Evolutionary conservation across 2,329 filamentous ascomycete genomes (phyloP).

Genomic region (Calonectria hawksworthii): DNA sequence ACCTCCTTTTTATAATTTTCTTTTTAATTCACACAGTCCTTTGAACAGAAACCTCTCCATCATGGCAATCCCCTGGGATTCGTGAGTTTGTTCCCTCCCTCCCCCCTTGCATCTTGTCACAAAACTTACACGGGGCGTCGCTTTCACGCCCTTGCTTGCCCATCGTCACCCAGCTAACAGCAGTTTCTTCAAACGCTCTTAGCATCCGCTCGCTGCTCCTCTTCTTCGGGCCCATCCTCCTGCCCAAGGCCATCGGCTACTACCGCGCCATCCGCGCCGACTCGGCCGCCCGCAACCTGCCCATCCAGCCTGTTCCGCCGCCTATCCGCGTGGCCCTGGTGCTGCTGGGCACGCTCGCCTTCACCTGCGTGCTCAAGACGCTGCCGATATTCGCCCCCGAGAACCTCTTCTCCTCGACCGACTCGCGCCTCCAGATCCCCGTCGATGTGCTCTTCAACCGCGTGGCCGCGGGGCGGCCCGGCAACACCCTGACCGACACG

Average conservation of each 20-base stretch:
- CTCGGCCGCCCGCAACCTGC: slow-evolving; percentile 58
- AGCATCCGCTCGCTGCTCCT: slow-evolving; percentile 69
- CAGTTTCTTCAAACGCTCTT: background rate
- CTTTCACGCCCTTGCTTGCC: too few species aligned
- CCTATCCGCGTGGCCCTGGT: slow-evolving; percentile 70
- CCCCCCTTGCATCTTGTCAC: background rate
- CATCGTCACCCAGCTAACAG: background rate
- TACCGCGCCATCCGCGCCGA: slow-evolving; percentile 69
- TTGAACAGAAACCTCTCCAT: slow-evolving; percentile 23
- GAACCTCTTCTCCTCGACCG: slow-evolving; percentile 85
- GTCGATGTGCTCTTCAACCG: slow-evolving; percentile 87
- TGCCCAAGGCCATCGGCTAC: slow-evolving; percentile 75
- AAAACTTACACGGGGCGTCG: background rate
- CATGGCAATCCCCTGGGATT: slow-evolving; percentile 49
- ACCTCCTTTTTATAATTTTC: too few species aligned
- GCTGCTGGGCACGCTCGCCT: slow-evolving; percentile 67
- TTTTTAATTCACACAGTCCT: background rate
- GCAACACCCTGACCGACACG: slow-evolving; percentile 60
- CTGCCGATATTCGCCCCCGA: slow-evolving; percentile 78
- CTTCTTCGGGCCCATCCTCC: slow-evolving; percentile 78
- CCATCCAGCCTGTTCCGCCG: slow-evolving; percentile 69
- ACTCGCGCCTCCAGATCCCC: slow-evolving; percentile 88
- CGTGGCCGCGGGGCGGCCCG: slow-evolving; percentile 69
- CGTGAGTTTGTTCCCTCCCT: slow-evolving; percentile 35
- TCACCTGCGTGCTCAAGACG: slow-evolving; percentile 68